Base-by-base conservation (phyloP, 495 filamentous ascomycete species). In the Lophiostoma macrostomum region DNA sequence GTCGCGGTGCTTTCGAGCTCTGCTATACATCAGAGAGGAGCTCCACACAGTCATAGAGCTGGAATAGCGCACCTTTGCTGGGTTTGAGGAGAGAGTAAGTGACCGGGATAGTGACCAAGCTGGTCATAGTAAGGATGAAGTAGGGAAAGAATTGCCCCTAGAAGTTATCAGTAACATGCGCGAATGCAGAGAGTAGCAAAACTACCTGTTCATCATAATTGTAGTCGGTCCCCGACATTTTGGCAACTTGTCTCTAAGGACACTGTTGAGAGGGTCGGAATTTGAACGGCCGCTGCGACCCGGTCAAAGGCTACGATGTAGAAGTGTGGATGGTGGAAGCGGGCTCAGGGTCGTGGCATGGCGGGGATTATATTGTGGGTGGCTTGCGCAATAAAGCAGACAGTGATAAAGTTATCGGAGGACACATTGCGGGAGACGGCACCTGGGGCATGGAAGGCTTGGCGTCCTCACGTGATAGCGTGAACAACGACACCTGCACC, bases 131-230 rank as follows among this genome's bases (percentile, higher is more conserved):
- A 65, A 96, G 80, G 71, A 98, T 81, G 77, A 97, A 98, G 79
- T 90, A 96, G 63, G 93, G 93, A 79, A 96, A 98, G 77, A 96
- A 96, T 83, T 96, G 86, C 36, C 91, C 91, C 83, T 96, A 58
- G 19, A 48, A 3, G 38, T 39, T 43, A 23, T 43, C 40, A 32
- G 29, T n/a, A 57, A 29, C 14, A 5, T 22, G 10, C 14, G 36
- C 16, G 16, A 29, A 45, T 6, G 36, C 36, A 39, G 5, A 3
- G 14, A 10, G 16, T 7, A 23, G 7, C 5, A 29, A 29, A 32
- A 73, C 34, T 61, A 87, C 86, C 83, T 90, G 79, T 65, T 95
- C 88, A 80, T 98, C 93, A 73, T 98, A 98, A 61, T 85, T 91
- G 77, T 98, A 98, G 70, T 97, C 93, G 60, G 88, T 88, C 66